Base-by-base conservation (phyloP, 2,329 filamentous ascomycete species). In the Septoria linicola region DNA sequence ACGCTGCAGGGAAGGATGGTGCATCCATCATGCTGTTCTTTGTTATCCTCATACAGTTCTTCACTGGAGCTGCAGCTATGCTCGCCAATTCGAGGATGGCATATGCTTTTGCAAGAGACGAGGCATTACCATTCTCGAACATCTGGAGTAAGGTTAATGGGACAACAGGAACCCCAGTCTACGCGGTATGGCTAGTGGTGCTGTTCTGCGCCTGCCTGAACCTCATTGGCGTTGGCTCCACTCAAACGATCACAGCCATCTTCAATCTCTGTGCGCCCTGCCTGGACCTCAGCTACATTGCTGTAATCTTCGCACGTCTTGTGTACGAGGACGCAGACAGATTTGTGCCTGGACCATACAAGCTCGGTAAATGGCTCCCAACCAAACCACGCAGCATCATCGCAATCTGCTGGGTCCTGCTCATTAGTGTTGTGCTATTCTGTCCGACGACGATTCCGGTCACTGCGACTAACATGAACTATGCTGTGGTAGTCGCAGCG, bases 171-270 rank as follows among this genome's bases (percentile, higher is more conserved):
- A 85, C 82, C 0, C 82, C 82, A 0, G 72, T 85, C 48, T 80
- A 84, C 53, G 77, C 80, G 2, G 82, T 85, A 48, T 84, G 81
- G 81, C 77, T 84, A 41, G 79, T 84, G 37, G 81, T 84, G 2
- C 60, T 75, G 54, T 81, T 81, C 65, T 82, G 80, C 65, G 70
- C 63, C 59, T 72, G 68, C 43, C 69, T 80, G 19, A 76, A 78
- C 56, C 67, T 77, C 35, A 80, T 80, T 54, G 77, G 73, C 2
- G 73, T 80, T 36, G 77, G 77, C 35, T 73, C 69, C 37, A 74
- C 72, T 3, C 64, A 75, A 43, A 80, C 77, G 4, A 79, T 80
- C 56, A 72, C 70, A 16, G 70, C 71, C 27, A 75, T 76, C 51
- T 76, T 75, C 69, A 75, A 73, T 63, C 69, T 75, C 46, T 74